Base-by-base conservation (phyloP, 169 alveolate species). In the Plasmodium berghei region DNA sequence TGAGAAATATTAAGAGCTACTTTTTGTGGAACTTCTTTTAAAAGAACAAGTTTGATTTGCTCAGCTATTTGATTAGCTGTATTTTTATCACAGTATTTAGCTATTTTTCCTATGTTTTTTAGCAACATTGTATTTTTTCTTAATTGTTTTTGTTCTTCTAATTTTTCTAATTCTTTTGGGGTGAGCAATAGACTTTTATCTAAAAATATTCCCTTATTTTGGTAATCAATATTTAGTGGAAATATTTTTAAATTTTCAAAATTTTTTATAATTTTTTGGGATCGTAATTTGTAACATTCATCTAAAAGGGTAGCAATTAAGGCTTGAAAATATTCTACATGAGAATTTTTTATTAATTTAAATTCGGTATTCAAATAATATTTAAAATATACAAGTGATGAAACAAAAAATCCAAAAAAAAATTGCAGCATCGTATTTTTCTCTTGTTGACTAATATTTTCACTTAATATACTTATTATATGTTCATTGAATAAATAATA, bases 401-500 rank as follows among this genome's bases (percentile, higher is more conserved):
- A 52, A 52, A 46, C 48, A 64, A 77, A 77, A 59, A 77, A 77
- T 16, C 89, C 89, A 10, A 63, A 77, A 46, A 77, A 77, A 49
- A 77, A 77, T 26, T 77, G 89, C 26, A 77, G 5, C 16, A 77
- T 77, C 3, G 66, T 45, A 14, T 77, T 77, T 9, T 64, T 77
- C 42, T 77, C 89, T 9, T 14, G 10, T 0, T 77, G 77, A 77
- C 20, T 77, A 12, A 77, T 63, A 56, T 18, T 77, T 42, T 64
- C 75, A 16, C 62, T 64, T 77, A 77, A 70, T 20, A 77, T 77
- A 16, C 48, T 56, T 26, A 61, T 48, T 9, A 77, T 64, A 56
- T 77, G 89, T 1, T 77, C 89, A 77, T 77, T 77, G 40, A 62
- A 14, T 26, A 77, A n/a, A 58, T 77, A 77, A 56, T 77, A 77